phyloP scores from a whole-genome alignment of 768 basidiomycete genomes.

The Cyathus striatus region DNA sequence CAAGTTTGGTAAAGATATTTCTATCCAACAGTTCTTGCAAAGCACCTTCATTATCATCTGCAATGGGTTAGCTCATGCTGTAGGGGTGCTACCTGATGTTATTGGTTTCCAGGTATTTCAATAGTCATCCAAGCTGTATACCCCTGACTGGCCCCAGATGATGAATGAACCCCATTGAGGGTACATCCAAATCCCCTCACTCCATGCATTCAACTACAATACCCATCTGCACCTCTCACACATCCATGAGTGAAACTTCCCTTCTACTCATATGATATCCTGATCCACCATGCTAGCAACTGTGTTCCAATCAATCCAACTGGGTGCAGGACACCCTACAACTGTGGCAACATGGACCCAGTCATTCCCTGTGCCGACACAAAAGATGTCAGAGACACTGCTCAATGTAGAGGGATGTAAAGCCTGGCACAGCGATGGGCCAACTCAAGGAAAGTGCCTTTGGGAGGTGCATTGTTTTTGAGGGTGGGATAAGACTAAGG shows the following conservation, averaged over 20 bases:
- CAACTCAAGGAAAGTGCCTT: slow-evolving; percentile 65
- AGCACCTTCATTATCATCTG: slow-evolving; percentile 77
- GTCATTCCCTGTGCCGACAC: slow-evolving; percentile 87
- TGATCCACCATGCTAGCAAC: slow-evolving; percentile 48
- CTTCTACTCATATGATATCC: not conserved
- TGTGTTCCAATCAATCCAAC: slow-evolving; percentile 82
- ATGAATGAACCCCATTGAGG: slow-evolving; percentile 96
- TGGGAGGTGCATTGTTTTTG: slow-evolving; percentile 95
- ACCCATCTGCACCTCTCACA: slow-evolving; percentile 86
- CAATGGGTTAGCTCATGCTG: slow-evolving; percentile 54
- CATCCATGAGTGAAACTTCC: slow-evolving; percentile 50
- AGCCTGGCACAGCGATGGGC: slow-evolving; percentile 73
- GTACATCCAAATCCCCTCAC: slow-evolving; percentile 76
- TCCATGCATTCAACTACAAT: slow-evolving; percentile 89
- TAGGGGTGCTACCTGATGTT: slow-evolving; percentile 75
- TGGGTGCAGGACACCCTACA: slow-evolving; percentile 88
- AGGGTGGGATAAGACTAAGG: slow-evolving; percentile 71
- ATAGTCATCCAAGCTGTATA: not conserved
- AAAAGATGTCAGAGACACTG: slow-evolving; percentile 47
- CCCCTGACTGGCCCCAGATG: no score
- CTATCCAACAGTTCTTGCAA: slow-evolving; percentile 82
- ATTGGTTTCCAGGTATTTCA: slow-evolving; percentile 80
- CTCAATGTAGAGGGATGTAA: slow-evolving; percentile 57
- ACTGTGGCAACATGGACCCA: slow-evolving; percentile 74
- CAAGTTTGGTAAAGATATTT: slow-evolving; percentile 40